phyloP scores from a whole-genome alignment of 495 filamentous ascomycete genomes.

The Talaromyces nanjingensis region DNA sequence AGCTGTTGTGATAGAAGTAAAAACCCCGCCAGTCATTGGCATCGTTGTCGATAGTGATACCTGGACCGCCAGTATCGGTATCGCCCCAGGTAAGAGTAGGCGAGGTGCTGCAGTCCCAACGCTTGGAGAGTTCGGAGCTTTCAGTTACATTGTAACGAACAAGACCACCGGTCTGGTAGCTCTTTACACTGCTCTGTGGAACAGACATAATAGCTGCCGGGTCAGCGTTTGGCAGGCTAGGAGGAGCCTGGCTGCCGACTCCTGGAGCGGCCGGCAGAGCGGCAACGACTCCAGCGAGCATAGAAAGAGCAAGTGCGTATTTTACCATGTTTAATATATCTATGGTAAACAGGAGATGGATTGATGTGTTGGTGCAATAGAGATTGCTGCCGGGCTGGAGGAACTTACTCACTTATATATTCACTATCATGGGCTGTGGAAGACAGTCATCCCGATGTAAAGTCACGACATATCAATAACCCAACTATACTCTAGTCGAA shows the following conservation, averaged over 20 bases:
- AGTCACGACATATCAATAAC: neutral
- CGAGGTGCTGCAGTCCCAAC: constrained; percentile 6
- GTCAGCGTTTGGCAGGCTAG: constrained; percentile 2
- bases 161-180: constrained; percentile 3
- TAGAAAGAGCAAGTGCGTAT: neutral
- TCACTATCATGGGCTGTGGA: neutral
- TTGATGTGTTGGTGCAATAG: neutral
- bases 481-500: neutral
- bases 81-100: constrained; percentile 3
- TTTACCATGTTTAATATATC: neutral
- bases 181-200: neutral
- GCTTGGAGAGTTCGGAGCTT: neutral
- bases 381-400: neutral
- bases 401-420: neutral
- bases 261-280: neutral
- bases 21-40: neutral
- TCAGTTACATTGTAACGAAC: neutral
- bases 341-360: neutral
- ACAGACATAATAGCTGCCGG: constrained; percentile 4
- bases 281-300: neutral
- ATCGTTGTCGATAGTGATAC: constrained; percentile 5
- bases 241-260: neutral
- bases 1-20: constrained; percentile 6
- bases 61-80: constrained; percentile 1
- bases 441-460: neutral